phyloP scores from a whole-genome alignment of 805 yeast genomes.

The Metschnikowia continentalis region DNA sequence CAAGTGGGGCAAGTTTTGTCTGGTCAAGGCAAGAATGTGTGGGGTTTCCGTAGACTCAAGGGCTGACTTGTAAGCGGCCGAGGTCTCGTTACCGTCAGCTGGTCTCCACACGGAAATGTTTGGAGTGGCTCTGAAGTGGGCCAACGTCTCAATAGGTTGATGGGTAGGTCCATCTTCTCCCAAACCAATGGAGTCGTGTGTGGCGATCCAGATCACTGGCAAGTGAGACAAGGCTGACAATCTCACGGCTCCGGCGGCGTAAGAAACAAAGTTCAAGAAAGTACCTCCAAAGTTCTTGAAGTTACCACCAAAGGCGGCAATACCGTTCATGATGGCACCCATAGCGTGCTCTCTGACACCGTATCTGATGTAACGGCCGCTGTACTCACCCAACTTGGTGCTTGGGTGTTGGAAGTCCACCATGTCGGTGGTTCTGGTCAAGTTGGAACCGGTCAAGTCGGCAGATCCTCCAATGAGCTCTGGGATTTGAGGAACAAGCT shows the following conservation, averaged over 20 bases:
- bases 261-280: slow-evolving; percentile 86
- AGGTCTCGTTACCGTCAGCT: slow-evolving; percentile 85
- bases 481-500: slow-evolving; percentile 63
- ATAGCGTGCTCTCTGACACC: slow-evolving; percentile 99
- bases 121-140: slow-evolving; percentile 82
- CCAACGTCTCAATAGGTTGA: slow-evolving; percentile 86
- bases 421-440: slow-evolving; percentile 81
- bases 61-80: slow-evolving; percentile 75
- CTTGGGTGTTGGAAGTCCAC: slow-evolving; percentile 89
- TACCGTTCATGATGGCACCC: slow-evolving; percentile 99
- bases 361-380: slow-evolving; percentile 92
- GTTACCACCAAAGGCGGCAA: slow-evolving; percentile 84
- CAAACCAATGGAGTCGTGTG: slow-evolving; percentile 85
- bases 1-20: slow-evolving; percentile 90
- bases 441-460: slow-evolving; percentile 94
- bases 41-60: slow-evolving; percentile 62
- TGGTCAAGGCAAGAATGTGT: slow-evolving; percentile 68
- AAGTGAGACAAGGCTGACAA: slow-evolving; percentile 78
- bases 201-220: slow-evolving; percentile 83
- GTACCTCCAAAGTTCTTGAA: slow-evolving; percentile 94
- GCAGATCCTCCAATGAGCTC: slow-evolving; percentile 98
- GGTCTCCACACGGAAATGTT: slow-evolving; percentile 87
- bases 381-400: slow-evolving; percentile 75
- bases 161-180: slow-evolving; percentile 96
- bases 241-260: slow-evolving; percentile 86